These are phyloP conservation scores for Macadamia tetraphylla DNA, from an alignment of 164 flowering plant genomes.

Conservation along the genomic window DNA sequence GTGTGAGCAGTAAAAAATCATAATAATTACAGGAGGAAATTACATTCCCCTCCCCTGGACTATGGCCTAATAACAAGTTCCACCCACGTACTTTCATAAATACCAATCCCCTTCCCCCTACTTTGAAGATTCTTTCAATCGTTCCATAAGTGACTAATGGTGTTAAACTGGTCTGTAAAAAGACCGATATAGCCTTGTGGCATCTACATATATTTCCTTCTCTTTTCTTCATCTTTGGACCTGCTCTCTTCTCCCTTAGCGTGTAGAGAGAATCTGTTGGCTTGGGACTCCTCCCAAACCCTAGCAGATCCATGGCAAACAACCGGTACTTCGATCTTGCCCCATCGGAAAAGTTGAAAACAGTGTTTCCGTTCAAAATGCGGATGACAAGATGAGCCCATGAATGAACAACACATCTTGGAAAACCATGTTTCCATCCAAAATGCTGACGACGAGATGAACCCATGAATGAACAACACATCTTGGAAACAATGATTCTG, in stretches of 20 bases:
- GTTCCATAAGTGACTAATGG: no score
- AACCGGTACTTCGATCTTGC: slow-evolving; percentile 59
- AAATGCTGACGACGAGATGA: slow-evolving; percentile 85
- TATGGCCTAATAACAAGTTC: no score
- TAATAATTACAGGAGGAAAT: no score
- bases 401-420: slow-evolving; percentile 75
- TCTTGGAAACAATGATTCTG: slow-evolving; percentile 74
- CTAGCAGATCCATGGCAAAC: slow-evolving; percentile 76
- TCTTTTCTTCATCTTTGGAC: no score
- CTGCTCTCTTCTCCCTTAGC: slow-evolving; percentile 32
- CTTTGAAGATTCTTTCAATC: no score
- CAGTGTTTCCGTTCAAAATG: slow-evolving; percentile 92
- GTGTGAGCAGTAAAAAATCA: no score
- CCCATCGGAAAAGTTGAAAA: slow-evolving; percentile 61
- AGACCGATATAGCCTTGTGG: no score
- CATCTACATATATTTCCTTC: no score
- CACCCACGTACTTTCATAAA: no score
- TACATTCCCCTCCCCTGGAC: no score
- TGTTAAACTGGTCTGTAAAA: no score
- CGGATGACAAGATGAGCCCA: slow-evolving; percentile 88
- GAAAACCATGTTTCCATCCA: slow-evolving; percentile 95
- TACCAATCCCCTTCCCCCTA: no score
- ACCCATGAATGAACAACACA: slow-evolving; percentile 94
- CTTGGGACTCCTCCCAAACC: slow-evolving; percentile 93
- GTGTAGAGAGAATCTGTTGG: slow-evolving; percentile 91